Conservation (phyloP, 495 filamentous ascomycete genomes). For the Arthonia radiata region DNA sequence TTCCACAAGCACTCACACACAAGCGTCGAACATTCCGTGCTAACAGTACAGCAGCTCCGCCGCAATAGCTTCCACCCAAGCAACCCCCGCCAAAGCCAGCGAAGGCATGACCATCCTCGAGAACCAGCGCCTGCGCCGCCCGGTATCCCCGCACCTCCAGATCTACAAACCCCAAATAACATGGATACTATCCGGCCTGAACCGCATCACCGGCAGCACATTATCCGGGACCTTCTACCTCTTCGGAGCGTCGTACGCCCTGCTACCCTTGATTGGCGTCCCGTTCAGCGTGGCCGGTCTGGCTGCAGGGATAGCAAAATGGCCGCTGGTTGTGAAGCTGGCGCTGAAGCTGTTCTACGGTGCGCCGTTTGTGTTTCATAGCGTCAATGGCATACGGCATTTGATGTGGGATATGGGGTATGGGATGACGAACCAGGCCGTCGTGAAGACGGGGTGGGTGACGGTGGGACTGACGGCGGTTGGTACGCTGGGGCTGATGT, state of each 20-base stretch:
- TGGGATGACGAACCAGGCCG: slow-evolving; percentile 40
- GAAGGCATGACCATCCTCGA: slow-evolving; percentile 50
- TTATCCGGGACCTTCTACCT: slow-evolving; percentile 59
- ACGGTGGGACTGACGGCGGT: slow-evolving; percentile 43
- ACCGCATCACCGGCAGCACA: slow-evolving; percentile 53
- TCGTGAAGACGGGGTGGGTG: slow-evolving; percentile 51
- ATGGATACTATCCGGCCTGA: slow-evolving; percentile 40
- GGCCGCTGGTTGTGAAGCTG: slow-evolving; percentile 44
- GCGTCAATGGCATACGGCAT: slow-evolving; percentile 72
- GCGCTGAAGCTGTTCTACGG: slow-evolving; percentile 46
- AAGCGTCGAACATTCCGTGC: too few species aligned
- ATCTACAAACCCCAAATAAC: slow-evolving; percentile 84
- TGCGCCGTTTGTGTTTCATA: slow-evolving; percentile 72
- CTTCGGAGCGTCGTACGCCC: too few species aligned
- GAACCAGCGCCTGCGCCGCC: slow-evolving; percentile 61
- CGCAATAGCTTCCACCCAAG: too few species aligned
- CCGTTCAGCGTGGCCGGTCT: too few species aligned
- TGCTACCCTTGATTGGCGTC: too few species aligned
- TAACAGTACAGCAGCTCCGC: too few species aligned
- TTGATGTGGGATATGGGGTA: slow-evolving; percentile 59
- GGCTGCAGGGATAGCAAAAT: slow-evolving; percentile 49
- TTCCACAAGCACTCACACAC: too few species aligned
- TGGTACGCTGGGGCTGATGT: slow-evolving; percentile 33
- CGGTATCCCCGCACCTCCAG: slow-evolving; percentile 62
- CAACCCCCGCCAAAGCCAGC: slow-evolving; percentile 21